Conservation (phyloP, 2,329 filamentous ascomycete genomes). For the Trichoderma sp. region DNA sequence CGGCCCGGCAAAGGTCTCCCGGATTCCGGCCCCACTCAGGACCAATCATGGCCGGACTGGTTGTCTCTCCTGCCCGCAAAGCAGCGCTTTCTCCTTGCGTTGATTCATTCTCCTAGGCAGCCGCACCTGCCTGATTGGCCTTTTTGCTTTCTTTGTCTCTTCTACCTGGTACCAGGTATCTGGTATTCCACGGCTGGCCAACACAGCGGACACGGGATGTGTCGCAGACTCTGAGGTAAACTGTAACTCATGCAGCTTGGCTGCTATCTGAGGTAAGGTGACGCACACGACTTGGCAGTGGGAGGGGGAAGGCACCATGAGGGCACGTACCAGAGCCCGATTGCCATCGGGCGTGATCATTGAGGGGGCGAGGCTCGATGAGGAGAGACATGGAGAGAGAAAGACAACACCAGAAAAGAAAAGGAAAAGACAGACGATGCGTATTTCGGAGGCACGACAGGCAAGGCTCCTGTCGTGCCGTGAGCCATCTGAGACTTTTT, state of each 20-base stretch:
- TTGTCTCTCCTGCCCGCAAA: background rate
- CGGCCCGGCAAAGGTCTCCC: background rate
- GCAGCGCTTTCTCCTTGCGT: background rate
- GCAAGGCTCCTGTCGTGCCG: background rate
- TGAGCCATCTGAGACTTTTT: no score
- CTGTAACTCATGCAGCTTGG: background rate
- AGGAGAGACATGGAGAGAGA: background rate
- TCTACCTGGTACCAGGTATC: conserved; percentile 9
- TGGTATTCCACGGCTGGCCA: background rate
- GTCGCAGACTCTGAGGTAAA: background rate
- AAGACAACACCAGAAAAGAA: background rate
- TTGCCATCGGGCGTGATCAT: background rate
- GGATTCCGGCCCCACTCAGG: conserved; percentile 1
- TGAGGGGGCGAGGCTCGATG: background rate
- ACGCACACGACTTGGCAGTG: background rate
- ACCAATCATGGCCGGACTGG: background rate
- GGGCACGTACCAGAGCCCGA: background rate
- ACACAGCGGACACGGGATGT: no score
- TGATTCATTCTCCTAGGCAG: background rate
- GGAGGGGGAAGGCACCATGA: background rate
- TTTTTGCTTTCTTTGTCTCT: background rate
- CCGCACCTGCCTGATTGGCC: background rate
- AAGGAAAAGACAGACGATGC: background rate
- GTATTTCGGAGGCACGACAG: background rate
- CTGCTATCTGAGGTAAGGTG: no score